A percentile compares a stretch with the other conserved stretches of the same genome.
Evolutionary conservation across 306 rosid species (phyloP).

Genomic region (Medicago truncatula): MtrunA17r5.0-ANR NC_053042.1:19981001-19981500

Average conservation of each 20-base stretch:
- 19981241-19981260: slow-evolving; percentile 30
- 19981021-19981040: slow-evolving; percentile 17
- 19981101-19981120: slow-evolving; percentile 97
- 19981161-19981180: slow-evolving; percentile 98
- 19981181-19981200: slow-evolving; percentile 92
- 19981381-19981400: background rate
- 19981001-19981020: slow-evolving; percentile 47
- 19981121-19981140: slow-evolving; percentile 88
- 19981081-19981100: slow-evolving; percentile 47
- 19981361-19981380: slow-evolving; percentile 7
- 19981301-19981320: background rate
- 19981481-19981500: slow-evolving; percentile 80
- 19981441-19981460: slow-evolving; percentile 96
- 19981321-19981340: slow-evolving; percentile 10
- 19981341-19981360: background rate
- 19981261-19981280: slow-evolving; percentile 13
- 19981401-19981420: background rate
- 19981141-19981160: slow-evolving; percentile 84
- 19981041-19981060: background rate
- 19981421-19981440: slow-evolving; percentile 17
- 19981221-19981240: slow-evolving; percentile 27
- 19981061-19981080: slow-evolving; percentile 1
- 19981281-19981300: background rate
- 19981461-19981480: slow-evolving; percentile 94
- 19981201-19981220: slow-evolving; percentile 94